These are phyloP conservation scores for Pythium utonaiense DNA, from an alignment of 352 stramenopile species.

Conservation along the genomic window DNA sequence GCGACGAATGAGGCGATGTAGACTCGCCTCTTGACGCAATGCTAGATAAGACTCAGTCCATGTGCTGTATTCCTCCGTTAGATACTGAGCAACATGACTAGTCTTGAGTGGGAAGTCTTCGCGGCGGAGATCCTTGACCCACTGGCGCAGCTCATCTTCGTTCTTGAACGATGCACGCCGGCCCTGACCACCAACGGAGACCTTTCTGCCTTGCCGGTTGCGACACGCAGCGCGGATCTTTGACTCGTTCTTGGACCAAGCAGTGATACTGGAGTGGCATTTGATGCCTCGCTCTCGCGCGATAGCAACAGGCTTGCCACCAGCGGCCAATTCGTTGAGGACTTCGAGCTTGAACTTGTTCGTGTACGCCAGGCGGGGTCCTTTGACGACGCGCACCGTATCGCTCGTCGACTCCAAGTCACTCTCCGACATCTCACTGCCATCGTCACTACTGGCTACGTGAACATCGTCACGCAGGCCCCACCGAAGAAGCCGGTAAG, in stretches of 20 bases:
- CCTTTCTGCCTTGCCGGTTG: not conserved
- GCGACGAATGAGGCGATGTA: constrained; percentile 13
- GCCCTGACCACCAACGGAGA: constrained; percentile 5
- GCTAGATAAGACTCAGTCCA: constrained; percentile 19
- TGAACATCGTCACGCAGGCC: not conserved
- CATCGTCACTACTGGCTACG: not conserved
- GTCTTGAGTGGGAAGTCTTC: constrained; percentile 25
- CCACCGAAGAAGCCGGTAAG: not conserved
- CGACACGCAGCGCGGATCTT: not conserved
- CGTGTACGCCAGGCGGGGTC: not conserved
- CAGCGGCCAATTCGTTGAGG: not conserved
- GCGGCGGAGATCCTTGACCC: constrained; percentile 23
- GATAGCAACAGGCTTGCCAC: not conserved
- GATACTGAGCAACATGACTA: constrained; percentile 15
- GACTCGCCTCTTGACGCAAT: constrained; percentile 5
- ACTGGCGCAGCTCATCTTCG: constrained; percentile 22
- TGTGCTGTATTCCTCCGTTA: constrained; percentile 15
- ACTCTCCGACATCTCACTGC: not conserved
- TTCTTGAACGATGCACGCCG: constrained; percentile 5
- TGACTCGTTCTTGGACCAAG: not conserved
- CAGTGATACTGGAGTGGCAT: not conserved
- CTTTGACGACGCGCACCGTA: not conserved
- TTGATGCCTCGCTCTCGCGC: not conserved
- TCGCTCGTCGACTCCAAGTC: not conserved
- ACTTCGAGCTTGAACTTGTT: not conserved